These are phyloP conservation scores for Isatis tinctoria DNA, from an alignment of 345 rosid genomes.

Conservation along the genomic window DNA sequence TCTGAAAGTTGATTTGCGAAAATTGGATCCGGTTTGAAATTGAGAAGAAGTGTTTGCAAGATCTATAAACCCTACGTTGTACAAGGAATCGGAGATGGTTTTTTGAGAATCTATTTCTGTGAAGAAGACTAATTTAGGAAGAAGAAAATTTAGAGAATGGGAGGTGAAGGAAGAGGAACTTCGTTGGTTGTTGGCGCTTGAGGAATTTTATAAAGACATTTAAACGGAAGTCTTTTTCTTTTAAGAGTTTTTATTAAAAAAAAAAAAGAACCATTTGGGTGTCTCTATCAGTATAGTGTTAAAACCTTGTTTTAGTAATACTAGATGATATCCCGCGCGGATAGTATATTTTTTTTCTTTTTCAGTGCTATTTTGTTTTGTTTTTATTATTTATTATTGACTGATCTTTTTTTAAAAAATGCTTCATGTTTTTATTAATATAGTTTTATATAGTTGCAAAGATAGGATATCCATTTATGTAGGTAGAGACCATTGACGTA, in stretches of 20 bases:
- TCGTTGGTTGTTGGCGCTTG: constrained; percentile 9
- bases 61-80: background rate
- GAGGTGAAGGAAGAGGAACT: constrained; percentile 1
- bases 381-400: no score
- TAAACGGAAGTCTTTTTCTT: background rate
- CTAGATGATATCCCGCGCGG: no score
- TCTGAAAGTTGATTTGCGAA: background rate
- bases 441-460: no score
- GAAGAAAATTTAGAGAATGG: background rate
- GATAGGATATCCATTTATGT: no score
- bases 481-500: no score
- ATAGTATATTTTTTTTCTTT: no score
- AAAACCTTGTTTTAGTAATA: no score
- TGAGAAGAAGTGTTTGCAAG: background rate
- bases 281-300: no score
- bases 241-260: background rate
- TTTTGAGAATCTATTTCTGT: background rate
- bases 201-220: background rate
- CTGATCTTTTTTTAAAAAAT: no score
- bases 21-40: background rate
- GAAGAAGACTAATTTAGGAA: background rate
- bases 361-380: no score
- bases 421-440: no score
- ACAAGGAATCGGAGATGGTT: background rate
- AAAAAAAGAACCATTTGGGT: no score